A percentile compares a stretch with the other conserved stretches of the same genome.
phyloP scores from a whole-genome alignment of 2,329 filamentous ascomycete species.

The Arachnomyces sp. region DNA sequence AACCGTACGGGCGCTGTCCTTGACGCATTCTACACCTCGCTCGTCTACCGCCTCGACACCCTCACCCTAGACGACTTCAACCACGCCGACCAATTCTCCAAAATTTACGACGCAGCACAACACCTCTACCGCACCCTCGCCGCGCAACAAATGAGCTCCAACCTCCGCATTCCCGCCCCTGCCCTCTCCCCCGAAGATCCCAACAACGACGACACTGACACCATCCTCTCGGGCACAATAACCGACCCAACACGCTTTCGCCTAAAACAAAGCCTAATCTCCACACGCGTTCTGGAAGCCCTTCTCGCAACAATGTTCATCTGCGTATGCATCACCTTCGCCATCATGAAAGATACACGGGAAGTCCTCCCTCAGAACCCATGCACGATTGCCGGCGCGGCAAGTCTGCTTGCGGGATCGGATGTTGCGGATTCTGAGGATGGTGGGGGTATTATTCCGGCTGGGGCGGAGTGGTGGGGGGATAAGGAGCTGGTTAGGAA shows the following conservation, averaged over 20 bases:
- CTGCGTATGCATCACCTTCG: slow-evolving; percentile 11
- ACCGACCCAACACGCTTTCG: no score
- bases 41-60: no score
- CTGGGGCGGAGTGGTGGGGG: slow-evolving; percentile 14
- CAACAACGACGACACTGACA: slow-evolving; percentile 5
- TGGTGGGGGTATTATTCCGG: slow-evolving; percentile 10
- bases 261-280: slow-evolving; percentile 15
- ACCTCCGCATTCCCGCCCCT: no score
- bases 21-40: no score
- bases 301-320: slow-evolving; percentile 15
- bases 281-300: slow-evolving; percentile 15
- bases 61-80: no score
- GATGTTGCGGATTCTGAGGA: no score
- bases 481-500: slow-evolving; percentile 11
- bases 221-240: no score
- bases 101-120: slow-evolving; percentile 6
- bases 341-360: slow-evolving; percentile 11
- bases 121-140: slow-evolving; percentile 10
- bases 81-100: no score
- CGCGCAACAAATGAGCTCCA: slow-evolving; percentile 8
- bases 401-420: slow-evolving; percentile 17
- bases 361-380: slow-evolving; percentile 19
- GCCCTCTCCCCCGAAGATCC: slow-evolving; percentile 7
- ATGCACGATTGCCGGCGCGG: slow-evolving; percentile 19
- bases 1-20: no score